Percentiles rank a stretch among this genome's conserved stretches.
Conservation (phyloP, 106 monocot genomes). For the Dioscorea alata region DNA sequence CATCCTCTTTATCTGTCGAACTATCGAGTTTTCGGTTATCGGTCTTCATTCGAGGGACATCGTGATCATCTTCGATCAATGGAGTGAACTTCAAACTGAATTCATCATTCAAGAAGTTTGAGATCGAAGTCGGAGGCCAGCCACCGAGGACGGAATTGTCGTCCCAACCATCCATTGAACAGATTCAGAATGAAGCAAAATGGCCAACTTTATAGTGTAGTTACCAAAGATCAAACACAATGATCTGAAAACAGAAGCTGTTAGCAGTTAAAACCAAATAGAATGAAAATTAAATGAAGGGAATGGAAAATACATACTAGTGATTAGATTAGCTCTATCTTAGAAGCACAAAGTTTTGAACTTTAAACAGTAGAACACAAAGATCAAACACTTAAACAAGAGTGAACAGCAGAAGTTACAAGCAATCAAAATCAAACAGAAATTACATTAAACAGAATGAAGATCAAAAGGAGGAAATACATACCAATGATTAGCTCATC, state of each 20-base stretch:
- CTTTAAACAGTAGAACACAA: background rate
- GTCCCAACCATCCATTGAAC: constrained; percentile 17
- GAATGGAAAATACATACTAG: no score
- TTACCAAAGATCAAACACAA: background rate
- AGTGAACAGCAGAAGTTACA: background rate
- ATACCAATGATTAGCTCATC: no score
- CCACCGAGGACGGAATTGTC: constrained; percentile 43
- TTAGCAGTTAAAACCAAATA: background rate
- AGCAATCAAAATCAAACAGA: background rate
- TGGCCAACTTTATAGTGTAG: background rate
- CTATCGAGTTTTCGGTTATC: constrained; percentile 9
- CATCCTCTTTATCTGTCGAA: constrained; percentile 14
- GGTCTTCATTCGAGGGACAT: constrained; percentile 1
- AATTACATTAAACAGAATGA: no score
- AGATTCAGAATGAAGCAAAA: no score
- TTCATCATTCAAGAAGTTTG: constrained; percentile 40
- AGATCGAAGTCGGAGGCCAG: constrained; percentile 44
- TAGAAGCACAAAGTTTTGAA: background rate
- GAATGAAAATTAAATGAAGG: no score
- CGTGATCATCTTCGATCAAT: constrained; percentile 9
- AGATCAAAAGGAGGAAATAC: no score
- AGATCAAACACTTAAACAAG: background rate
- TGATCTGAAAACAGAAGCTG: background rate
- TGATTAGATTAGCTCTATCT: no score
- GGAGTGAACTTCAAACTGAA: constrained; percentile 26